Percentiles rank a stretch among this genome's conserved stretches.
Evolutionary conservation across 768 basidiomycete genomes (phyloP).

Genomic region (Neoboletus subvelutipes): DNA sequence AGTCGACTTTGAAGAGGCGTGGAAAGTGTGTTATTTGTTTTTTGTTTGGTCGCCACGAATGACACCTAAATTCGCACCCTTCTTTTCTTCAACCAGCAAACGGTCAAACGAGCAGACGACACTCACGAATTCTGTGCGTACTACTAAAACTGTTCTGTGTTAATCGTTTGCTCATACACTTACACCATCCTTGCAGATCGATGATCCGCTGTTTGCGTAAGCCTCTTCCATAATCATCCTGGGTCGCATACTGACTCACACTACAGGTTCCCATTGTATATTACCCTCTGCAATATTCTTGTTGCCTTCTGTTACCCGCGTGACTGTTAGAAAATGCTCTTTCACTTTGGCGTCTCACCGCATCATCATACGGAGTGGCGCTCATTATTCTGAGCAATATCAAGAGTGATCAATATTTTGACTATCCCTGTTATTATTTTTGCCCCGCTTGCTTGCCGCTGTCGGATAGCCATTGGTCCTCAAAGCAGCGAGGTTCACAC

Average conservation of each 20-base stretch:
- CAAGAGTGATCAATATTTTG: conserved; percentile 28
- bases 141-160: neutral
- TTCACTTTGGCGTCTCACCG: conserved; percentile 87
- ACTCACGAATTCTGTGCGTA: conserved; percentile 93
- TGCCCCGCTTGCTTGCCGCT: conserved; percentile 38
- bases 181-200: conserved; percentile 36
- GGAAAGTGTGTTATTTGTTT: conserved; percentile 85
- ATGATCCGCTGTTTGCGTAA: conserved; percentile 33
- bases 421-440: conserved; percentile 37
- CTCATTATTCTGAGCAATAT: conserved; percentile 87
- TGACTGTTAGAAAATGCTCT: conserved; percentile 43
- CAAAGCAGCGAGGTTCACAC: conserved; percentile 50
- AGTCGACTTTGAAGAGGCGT: conserved; percentile 97
- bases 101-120: conserved; percentile 94
- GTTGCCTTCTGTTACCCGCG: conserved; percentile 9
- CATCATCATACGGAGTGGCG: conserved; percentile 59
- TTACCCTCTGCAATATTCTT: conserved; percentile 35
- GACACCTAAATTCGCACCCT: conserved; percentile 34
- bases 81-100: conserved; percentile 65
- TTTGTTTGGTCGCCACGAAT: conserved; percentile 40
- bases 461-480: conserved; percentile 26
- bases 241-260: conserved; percentile 14
- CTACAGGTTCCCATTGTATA: conserved; percentile 35
- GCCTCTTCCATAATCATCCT: conserved; percentile 34
- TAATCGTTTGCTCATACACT: conserved; percentile 6